phyloP scores from a whole-genome alignment of 257 asterid genomes.

The Solanum peruvianum region DNA sequence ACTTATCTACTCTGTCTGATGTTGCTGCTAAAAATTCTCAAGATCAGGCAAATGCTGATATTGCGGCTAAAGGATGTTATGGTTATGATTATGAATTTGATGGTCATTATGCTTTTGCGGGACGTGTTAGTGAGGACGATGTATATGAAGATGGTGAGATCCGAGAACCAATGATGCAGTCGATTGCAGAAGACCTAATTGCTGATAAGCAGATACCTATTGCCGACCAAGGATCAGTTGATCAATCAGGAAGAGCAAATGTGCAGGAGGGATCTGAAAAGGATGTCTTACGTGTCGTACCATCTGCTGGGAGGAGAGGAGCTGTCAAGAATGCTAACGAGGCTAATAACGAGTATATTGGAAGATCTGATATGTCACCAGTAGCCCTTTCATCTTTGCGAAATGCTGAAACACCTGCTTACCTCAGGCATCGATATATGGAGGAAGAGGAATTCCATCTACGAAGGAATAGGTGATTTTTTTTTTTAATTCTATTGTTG shows the following conservation, averaged over 20 bases:
- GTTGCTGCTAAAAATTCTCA: not conserved
- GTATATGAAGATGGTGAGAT: constrained; percentile 86
- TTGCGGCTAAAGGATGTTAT: constrained; percentile 12
- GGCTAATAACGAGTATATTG: constrained; percentile 15
- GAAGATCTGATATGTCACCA: constrained; percentile 18
- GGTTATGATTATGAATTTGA: constrained; percentile 48
- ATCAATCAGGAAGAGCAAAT: constrained; percentile 14
- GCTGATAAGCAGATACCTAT: too few species aligned
- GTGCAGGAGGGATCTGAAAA: constrained; percentile 12
- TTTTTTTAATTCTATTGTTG: not conserved
- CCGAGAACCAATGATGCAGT: constrained; percentile 34
- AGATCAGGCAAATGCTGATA: not conserved
- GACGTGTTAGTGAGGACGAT: constrained; percentile 40
- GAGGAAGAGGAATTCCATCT: constrained; percentile 35
- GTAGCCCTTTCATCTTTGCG: constrained; percentile 19
- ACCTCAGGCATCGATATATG: constrained; percentile 24
- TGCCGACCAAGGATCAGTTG: constrained; percentile 8
- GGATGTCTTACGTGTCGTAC: not conserved
- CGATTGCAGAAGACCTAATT: constrained; percentile 14
- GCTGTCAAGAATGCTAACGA: constrained; percentile 15
- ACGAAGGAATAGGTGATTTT: constrained; percentile 54
- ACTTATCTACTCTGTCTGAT: constrained; percentile 30
- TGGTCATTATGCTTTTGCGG: constrained; percentile 22
- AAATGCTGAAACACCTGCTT: constrained; percentile 27
- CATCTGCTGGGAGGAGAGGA: constrained; percentile 8